Percentiles rank a stretch among this genome's conserved stretches.
These are phyloP conservation scores for Dactylorhiza incarnata DNA, from an alignment of 106 monocot species.

Conservation along the genomic window DNA sequence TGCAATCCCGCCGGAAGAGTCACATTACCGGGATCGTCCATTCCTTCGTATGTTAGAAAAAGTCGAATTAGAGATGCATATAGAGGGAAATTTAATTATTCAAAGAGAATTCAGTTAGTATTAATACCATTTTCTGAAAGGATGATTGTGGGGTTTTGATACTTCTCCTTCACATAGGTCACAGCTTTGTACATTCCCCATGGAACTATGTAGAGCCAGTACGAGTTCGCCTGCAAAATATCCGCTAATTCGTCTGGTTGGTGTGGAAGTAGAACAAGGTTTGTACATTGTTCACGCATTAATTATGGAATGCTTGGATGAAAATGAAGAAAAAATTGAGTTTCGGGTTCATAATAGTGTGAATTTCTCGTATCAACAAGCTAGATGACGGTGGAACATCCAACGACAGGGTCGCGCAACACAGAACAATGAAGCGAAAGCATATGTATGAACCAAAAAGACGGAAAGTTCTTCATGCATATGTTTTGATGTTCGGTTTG, in stretches of 20 bases:
- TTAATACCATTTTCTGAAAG: constrained; percentile 81
- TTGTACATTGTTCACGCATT: too few species aligned
- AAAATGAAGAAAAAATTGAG: too few species aligned
- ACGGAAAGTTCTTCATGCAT: too few species aligned
- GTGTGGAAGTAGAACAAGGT: too few species aligned
- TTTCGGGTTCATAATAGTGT: too few species aligned
- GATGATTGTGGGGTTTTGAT: constrained; percentile 69
- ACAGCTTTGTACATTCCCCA: constrained; percentile 97
- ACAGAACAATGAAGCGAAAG: neutral
- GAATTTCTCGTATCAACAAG: too few species aligned
- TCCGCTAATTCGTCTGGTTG: neutral
- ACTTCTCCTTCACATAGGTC: constrained; percentile 66
- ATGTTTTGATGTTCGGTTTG: too few species aligned
- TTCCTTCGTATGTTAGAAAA: constrained; percentile 26
- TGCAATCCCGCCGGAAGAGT: constrained; percentile 36
- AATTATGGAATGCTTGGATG: too few species aligned
- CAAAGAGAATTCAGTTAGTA: neutral
- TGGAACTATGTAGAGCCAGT: constrained; percentile 95
- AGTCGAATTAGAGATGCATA: neutral
- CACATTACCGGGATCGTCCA: constrained; percentile 76
- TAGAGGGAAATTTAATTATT: neutral
- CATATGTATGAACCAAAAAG: neutral
- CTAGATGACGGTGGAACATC: too few species aligned
- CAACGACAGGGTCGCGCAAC: neutral
- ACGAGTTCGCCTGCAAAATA: constrained; percentile 61